phyloP scores from a whole-genome alignment of 2,329 filamentous ascomycete genomes.

The Claviceps africana region DNA sequence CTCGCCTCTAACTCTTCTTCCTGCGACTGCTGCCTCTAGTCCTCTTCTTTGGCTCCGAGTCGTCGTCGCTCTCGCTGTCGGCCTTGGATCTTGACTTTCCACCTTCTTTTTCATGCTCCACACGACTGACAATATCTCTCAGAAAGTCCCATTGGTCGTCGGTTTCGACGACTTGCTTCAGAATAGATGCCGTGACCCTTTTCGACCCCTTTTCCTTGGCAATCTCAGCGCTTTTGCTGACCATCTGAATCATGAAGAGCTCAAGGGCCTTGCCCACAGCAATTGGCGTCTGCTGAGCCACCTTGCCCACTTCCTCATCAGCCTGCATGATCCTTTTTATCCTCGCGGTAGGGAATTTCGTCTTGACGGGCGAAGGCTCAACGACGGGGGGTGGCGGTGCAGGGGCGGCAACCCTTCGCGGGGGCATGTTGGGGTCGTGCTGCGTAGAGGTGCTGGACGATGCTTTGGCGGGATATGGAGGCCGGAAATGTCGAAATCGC shows the following conservation, averaged over 20 bases:
- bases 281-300: conserved; percentile 92
- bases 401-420: conserved; percentile 15
- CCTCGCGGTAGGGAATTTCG: conserved; percentile 89
- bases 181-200: conserved; percentile 75
- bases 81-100: conserved; percentile 28
- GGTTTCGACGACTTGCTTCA: conserved; percentile 78
- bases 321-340: conserved; percentile 99
- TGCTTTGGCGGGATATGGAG: neutral
- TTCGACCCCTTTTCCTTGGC: conserved; percentile 75
- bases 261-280: conserved; percentile 92
- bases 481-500: conserved; percentile 1
- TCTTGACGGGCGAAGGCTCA: conserved; percentile 64
- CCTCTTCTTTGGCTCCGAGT: conserved; percentile 34
- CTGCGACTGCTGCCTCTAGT: conserved; percentile 34
- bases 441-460: conserved; percentile 1
- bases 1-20: conserved; percentile 23
- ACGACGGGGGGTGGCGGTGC: conserved; percentile 25
- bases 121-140: conserved; percentile 75
- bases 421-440: conserved; percentile 19
- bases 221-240: conserved; percentile 74
- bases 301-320: conserved; percentile 96
- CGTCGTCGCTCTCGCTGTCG: conserved; percentile 41
- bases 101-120: conserved; percentile 45
- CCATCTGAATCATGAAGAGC: conserved; percentile 92
- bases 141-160: conserved; percentile 94